Conservation (phyloP, 2,329 filamentous ascomycete species). For the Colletotrichum godetiae region DNA sequence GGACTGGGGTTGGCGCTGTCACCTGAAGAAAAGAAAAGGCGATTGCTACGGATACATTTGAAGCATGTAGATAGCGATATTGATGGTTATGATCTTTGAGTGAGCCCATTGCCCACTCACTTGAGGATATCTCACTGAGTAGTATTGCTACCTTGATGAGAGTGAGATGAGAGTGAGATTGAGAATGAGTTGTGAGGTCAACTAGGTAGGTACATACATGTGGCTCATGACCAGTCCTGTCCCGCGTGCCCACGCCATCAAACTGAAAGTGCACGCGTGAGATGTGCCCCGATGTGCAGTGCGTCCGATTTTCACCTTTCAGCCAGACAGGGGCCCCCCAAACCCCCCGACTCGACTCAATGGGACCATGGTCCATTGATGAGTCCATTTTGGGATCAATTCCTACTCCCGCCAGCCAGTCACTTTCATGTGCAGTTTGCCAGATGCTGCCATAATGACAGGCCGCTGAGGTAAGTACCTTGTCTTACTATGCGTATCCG, state of each 20-base stretch:
- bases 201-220: not conserved
- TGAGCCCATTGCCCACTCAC: conserved; percentile 2
- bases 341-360: conserved; percentile 3
- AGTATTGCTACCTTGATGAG: not conserved
- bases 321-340: conserved; percentile 21
- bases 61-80: not conserved
- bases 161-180: no score
- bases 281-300: not conserved
- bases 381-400: not conserved
- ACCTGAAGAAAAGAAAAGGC: not conserved
- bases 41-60: not conserved
- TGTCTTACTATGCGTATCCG: no score
- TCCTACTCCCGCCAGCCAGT: not conserved
- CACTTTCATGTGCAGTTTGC: not conserved
- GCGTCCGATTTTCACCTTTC: not conserved
- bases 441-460: no score
- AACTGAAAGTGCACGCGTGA: not conserved
- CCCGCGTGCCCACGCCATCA: not conserved
- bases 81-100: not conserved
- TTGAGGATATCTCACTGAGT: not conserved
- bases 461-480: no score
- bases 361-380: no score
- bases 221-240: not conserved
- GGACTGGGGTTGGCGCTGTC: not conserved
- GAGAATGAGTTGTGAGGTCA: not conserved